Evolutionary conservation across 1,284 basidiomycete species (phyloP).

Genomic region (Leccinum fallax): DNA sequence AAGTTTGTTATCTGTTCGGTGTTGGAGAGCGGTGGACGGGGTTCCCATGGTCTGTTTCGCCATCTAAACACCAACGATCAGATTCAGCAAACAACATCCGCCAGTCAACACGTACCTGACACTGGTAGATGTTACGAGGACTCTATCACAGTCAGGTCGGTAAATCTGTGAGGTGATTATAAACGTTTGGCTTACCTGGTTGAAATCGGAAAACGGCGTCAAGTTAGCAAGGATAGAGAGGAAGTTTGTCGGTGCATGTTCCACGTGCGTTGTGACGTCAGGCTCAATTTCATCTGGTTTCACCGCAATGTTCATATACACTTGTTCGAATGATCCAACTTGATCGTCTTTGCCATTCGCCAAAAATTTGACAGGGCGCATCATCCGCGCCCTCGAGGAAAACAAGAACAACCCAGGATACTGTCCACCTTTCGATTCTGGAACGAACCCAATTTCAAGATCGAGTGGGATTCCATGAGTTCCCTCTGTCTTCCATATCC

Average conservation of each 20-base stretch:
- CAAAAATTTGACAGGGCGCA: constrained; percentile 96
- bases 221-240: constrained; percentile 85
- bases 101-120: constrained; percentile 56
- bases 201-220: constrained; percentile 94
- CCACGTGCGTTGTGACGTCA: constrained; percentile 86
- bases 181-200: constrained; percentile 62
- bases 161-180: constrained; percentile 1
- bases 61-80: constrained; percentile 64
- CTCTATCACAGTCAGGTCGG: constrained; percentile 46
- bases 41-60: constrained; percentile 99
- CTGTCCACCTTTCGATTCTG: constrained; percentile 89
- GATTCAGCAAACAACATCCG: constrained; percentile 6
- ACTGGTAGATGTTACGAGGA: constrained; percentile 87
- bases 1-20: constrained; percentile 98
- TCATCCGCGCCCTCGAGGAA: constrained; percentile 89
- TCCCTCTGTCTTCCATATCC: constrained; percentile 95
- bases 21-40: constrained; percentile 87
- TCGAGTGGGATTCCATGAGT: constrained; percentile 86
- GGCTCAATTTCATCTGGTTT: constrained; percentile 87
- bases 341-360: constrained; percentile 87
- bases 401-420: constrained; percentile 98
- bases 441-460: constrained; percentile 94
- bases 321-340: constrained; percentile 97
- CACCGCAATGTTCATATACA: constrained; percentile 98
- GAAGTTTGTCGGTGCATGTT: constrained; percentile 95